A percentile compares a stretch with the other conserved stretches of the same genome.
Conservation (phyloP, 73 alveolate species). For the Symbiodinium natans region DNA sequence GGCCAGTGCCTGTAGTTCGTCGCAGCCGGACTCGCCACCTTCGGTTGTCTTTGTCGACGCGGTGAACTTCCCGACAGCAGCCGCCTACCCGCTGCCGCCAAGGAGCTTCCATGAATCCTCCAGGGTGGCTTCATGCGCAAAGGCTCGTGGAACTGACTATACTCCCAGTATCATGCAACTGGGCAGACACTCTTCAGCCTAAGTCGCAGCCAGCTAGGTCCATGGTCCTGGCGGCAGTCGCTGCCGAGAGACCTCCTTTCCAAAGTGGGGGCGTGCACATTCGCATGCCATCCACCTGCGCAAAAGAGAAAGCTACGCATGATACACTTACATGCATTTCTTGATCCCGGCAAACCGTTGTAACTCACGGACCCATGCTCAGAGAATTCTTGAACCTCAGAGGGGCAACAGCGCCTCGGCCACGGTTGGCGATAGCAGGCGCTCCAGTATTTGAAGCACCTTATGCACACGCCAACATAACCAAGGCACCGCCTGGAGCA, state of each 20-base stretch:
- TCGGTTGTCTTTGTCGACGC: neutral
- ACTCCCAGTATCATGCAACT: too few species aligned
- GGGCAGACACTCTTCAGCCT: too few species aligned
- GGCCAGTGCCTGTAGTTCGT: neutral
- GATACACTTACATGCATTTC: too few species aligned
- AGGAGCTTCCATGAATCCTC: conserved; percentile 1
- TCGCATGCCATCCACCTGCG: neutral
- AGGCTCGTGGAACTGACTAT: too few species aligned
- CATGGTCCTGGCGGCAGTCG: conserved; percentile 63
- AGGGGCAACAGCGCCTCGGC: neutral
- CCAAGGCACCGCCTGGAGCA: neutral
- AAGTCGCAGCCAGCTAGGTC: neutral
- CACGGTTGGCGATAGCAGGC: conserved; percentile 34
- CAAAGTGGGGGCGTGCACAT: conserved; percentile 55
- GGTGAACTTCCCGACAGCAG: neutral
- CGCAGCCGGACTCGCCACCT: neutral
- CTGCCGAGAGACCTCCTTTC: conserved; percentile 2
- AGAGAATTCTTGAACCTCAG: neutral
- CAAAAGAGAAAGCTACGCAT: too few species aligned
- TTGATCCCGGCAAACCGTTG: too few species aligned
- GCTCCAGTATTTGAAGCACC: conserved; percentile 45
- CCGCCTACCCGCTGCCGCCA: neutral
- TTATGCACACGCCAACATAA: neutral
- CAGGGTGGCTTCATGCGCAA: neutral
- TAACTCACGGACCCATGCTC: too few species aligned